Evolutionary conservation across 345 rosid genomes (phyloP).

Genomic region (Eutrema yunnanense): DNA sequence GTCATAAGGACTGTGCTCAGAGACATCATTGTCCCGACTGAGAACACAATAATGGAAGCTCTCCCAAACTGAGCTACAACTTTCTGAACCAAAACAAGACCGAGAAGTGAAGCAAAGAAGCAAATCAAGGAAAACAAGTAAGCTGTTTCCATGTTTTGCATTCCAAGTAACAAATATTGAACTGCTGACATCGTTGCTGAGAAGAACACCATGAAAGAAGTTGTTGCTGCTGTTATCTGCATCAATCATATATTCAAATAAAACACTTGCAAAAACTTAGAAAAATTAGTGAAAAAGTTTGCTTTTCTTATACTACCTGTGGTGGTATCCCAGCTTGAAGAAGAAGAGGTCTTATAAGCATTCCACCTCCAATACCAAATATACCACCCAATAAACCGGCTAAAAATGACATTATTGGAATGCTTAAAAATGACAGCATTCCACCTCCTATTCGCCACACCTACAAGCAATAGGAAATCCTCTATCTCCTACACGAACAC

Average conservation of each 20-base stretch:
- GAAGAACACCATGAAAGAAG: constrained; percentile 37
- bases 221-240: constrained; percentile 71
- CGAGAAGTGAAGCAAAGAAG: constrained; percentile 62
- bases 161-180: constrained; percentile 58
- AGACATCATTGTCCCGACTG: constrained; percentile 65
- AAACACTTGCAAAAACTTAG: neutral
- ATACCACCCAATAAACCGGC: constrained; percentile 81
- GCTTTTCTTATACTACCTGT: constrained; percentile 36
- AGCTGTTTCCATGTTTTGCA: constrained; percentile 54
- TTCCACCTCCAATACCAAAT: constrained; percentile 92
- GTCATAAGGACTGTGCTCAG: constrained; percentile 66
- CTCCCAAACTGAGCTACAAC: constrained; percentile 56
- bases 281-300: neutral
- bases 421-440: no score
- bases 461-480: no score
- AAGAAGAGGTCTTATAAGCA: constrained; percentile 90
- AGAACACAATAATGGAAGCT: constrained; percentile 89
- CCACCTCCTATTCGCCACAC: no score
- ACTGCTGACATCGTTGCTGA: constrained; percentile 37
- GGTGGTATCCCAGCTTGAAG: constrained; percentile 71
- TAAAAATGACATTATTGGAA: constrained; percentile 63
- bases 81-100: constrained; percentile 57
- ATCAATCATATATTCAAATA: neutral
- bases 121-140: constrained; percentile 51
- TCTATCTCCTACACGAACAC: no score